A percentile compares a stretch with the other conserved stretches of the same genome.
These are phyloP conservation scores for Candida hispaniensis DNA, from an alignment of 805 yeast species.

Conservation along the genomic window DNA sequence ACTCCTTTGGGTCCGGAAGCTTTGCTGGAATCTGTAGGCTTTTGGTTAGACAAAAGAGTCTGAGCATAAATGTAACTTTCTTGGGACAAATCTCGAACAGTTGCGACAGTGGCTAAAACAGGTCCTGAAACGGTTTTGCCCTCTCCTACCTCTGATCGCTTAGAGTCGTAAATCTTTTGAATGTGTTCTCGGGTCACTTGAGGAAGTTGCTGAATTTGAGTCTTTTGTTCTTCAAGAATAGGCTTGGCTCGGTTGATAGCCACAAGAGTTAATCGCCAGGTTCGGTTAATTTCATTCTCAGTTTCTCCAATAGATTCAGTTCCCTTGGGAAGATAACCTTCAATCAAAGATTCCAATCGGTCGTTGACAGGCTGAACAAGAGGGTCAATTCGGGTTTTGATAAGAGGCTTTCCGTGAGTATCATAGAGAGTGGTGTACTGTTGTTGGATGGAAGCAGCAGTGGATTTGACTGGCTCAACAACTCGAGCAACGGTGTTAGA, in stretches of 20 bases:
- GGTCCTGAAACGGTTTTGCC: slow-evolving; percentile 17
- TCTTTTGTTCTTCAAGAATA: slow-evolving; percentile 19
- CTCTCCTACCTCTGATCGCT: slow-evolving; percentile 16
- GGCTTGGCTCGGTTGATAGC: slow-evolving; percentile 23
- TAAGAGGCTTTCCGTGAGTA: slow-evolving; percentile 49
- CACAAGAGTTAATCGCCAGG: slow-evolving; percentile 37
- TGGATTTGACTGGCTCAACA: slow-evolving; percentile 34
- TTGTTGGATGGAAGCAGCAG: slow-evolving; percentile 37
- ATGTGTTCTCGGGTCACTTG: slow-evolving; percentile 19
- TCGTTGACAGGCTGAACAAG: slow-evolving; percentile 51
- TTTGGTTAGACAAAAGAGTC: slow-evolving; percentile 12
- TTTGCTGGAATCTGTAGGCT: slow-evolving; percentile 15
- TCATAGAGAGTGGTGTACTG: slow-evolving; percentile 45
- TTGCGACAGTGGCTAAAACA: slow-evolving; percentile 17
- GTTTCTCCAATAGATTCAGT: slow-evolving; percentile 33
- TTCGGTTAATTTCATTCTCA: slow-evolving; percentile 47
- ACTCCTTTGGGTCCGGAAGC: slow-evolving; percentile 3
- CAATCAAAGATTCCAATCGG: slow-evolving; percentile 37
- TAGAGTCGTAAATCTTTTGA: slow-evolving; percentile 17
- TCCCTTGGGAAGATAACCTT: slow-evolving; percentile 37
- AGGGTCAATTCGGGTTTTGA: slow-evolving; percentile 55
- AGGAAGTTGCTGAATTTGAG: slow-evolving; percentile 18
- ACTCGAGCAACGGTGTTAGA: slow-evolving; percentile 35
- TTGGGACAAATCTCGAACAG: slow-evolving; percentile 16
- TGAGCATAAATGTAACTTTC: slow-evolving; percentile 15